Conservation (phyloP, 78 protist genomes). For the Dictyostelium purpureum region DNA sequence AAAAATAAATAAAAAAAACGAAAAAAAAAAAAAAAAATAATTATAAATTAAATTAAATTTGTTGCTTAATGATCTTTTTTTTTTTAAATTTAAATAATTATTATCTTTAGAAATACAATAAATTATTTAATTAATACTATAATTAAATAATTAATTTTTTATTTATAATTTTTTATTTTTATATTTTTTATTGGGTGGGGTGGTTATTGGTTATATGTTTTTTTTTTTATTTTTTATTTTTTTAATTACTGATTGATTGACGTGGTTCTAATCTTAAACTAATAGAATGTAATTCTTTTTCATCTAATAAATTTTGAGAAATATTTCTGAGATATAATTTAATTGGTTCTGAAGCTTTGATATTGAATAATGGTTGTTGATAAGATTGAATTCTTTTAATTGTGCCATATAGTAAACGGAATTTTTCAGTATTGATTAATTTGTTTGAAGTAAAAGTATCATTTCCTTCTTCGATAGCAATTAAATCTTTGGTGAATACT, state of each 20-base stretch:
- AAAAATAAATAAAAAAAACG: too few species aligned
- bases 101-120: too few species aligned
- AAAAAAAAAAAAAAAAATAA: too few species aligned
- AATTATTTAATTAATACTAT: too few species aligned
- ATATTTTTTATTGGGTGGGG: background rate
- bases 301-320: constrained; percentile 22
- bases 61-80: too few species aligned
- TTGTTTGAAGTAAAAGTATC: constrained; percentile 10
- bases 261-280: constrained; percentile 55
- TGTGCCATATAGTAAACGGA: constrained; percentile 53
- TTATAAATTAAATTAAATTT: too few species aligned
- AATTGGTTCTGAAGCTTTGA: constrained; percentile 26
- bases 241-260: background rate
- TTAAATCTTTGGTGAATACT: constrained; percentile 48
- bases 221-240: background rate
- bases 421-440: constrained; percentile 58
- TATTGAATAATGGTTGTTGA: constrained; percentile 51
- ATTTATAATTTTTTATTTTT: background rate
- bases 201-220: too few species aligned
- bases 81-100: too few species aligned
- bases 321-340: constrained; percentile 13
- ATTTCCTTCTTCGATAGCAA: constrained; percentile 75
- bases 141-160: background rate
- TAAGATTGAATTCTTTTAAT: constrained; percentile 45
- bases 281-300: constrained; percentile 31